phyloP scores from a whole-genome alignment of 768 basidiomycete species.

The Phaeotremella skinneri region DNA sequence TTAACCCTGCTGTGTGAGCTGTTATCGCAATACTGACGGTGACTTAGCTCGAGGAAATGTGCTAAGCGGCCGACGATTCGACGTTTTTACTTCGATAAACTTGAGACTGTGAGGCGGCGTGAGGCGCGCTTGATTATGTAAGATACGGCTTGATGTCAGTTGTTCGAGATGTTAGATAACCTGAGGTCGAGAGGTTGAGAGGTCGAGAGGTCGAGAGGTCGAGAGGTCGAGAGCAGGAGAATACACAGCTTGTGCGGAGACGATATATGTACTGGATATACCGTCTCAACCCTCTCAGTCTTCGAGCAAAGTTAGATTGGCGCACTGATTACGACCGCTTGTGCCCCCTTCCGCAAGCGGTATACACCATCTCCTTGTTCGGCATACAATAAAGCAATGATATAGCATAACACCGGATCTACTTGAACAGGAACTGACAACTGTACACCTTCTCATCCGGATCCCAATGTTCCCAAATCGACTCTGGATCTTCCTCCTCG shows the following conservation, averaged over 20 bases:
- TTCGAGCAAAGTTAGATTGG: too few relatives aligned
- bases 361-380: not conserved
- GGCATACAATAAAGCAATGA: not conserved
- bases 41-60: slow-evolving; percentile 11
- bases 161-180: too few relatives aligned
- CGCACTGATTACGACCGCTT: too few relatives aligned
- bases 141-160: too few relatives aligned
- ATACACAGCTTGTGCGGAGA: too few relatives aligned
- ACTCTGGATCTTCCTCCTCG: slow-evolving; percentile 71
- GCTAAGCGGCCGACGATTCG: slow-evolving; percentile 3
- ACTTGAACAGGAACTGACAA: slow-evolving; percentile 89
- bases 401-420: not conserved
- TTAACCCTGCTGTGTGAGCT: too few relatives aligned
- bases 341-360: too few relatives aligned
- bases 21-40: not conserved
- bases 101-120: not conserved
- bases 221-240: too few relatives aligned
- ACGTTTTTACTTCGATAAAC: not conserved
- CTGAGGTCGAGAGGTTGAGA: too few relatives aligned
- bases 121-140: not conserved
- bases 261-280: too few relatives aligned
- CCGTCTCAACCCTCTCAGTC: too few relatives aligned
- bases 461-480: slow-evolving; percentile 98
- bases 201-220: too few relatives aligned
- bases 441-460: slow-evolving; percentile 98